Percentiles rank a stretch among this genome's conserved stretches.
Conservation (phyloP, 192 early-diverging fungal species). For the Spinellus fusiger region DNA sequence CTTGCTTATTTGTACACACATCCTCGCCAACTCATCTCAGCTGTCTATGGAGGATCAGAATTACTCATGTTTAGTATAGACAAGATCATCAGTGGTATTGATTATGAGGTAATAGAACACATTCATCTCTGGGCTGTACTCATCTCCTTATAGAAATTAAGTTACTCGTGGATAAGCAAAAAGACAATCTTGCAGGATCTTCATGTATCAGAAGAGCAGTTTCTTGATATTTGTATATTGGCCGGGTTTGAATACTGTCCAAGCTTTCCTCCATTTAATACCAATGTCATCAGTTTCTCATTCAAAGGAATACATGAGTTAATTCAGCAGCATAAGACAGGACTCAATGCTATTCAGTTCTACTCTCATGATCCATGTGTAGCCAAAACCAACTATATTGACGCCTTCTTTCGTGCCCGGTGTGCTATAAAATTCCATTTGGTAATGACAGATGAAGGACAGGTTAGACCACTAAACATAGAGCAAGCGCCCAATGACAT, state of each 20-base stretch:
- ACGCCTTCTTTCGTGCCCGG: slow-evolving; percentile 63
- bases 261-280: slow-evolving; percentile 63
- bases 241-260: slow-evolving; percentile 72
- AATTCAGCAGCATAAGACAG: slow-evolving; percentile 60
- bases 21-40: slow-evolving; percentile 63
- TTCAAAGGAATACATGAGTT: slow-evolving; percentile 62
- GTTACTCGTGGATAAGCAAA: slow-evolving; percentile 60
- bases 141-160: slow-evolving; percentile 38
- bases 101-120: slow-evolving; percentile 37
- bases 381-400: slow-evolving; percentile 58
- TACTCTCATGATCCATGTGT: slow-evolving; percentile 51
- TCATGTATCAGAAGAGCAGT: slow-evolving; percentile 57
- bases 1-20: slow-evolving; percentile 67
- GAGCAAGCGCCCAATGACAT: slow-evolving; percentile 66
- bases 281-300: slow-evolving; percentile 48
- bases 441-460: slow-evolving; percentile 64
- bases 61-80: slow-evolving; percentile 74
- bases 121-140: not conserved
- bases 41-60: slow-evolving; percentile 66
- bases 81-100: slow-evolving; percentile 58
- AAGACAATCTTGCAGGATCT: slow-evolving; percentile 54
- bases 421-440: slow-evolving; percentile 69
- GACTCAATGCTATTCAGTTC: slow-evolving; percentile 65
- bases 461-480: slow-evolving; percentile 58
- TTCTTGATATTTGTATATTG: slow-evolving; percentile 75